These are phyloP conservation scores for Antitrichia curtipendula DNA, from an alignment of 225 moss, liverwort and hornwort genomes.

Conservation along the genomic window DNA sequence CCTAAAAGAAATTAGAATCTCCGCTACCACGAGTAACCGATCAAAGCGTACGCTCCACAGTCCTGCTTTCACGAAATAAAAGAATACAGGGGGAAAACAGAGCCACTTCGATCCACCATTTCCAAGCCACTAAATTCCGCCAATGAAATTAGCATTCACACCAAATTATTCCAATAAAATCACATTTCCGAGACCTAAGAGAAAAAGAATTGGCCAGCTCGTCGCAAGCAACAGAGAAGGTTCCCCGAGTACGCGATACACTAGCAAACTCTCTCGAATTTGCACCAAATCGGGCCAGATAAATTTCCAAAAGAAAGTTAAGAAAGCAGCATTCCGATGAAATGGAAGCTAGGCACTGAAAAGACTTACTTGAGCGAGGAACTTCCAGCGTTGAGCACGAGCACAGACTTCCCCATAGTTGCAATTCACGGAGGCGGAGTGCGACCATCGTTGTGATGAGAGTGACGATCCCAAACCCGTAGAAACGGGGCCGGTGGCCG, in stretches of 20 bases:
- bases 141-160: background rate
- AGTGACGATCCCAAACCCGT: background rate
- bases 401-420: slow-evolving; percentile 40
- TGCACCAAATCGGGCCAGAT: background rate
- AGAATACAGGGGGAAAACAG: background rate
- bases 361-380: slow-evolving; percentile 47
- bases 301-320: background rate
- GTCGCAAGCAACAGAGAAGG: background rate
- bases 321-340: background rate
- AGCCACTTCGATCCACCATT: background rate
- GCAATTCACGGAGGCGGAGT: background rate
- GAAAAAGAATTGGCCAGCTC: background rate
- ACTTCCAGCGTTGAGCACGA: slow-evolving; percentile 52
- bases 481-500: background rate
- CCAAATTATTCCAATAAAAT: background rate
- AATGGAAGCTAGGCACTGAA: background rate
- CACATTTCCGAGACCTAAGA: background rate
- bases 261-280: background rate
- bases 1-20: background rate
- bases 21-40: background rate
- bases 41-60: background rate
- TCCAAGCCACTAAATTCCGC: background rate
- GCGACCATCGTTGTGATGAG: background rate
- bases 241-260: background rate
- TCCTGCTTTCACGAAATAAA: background rate